Conservation (phyloP, 176 grass and related monocot species). For the Raddia guianensis region DNA sequence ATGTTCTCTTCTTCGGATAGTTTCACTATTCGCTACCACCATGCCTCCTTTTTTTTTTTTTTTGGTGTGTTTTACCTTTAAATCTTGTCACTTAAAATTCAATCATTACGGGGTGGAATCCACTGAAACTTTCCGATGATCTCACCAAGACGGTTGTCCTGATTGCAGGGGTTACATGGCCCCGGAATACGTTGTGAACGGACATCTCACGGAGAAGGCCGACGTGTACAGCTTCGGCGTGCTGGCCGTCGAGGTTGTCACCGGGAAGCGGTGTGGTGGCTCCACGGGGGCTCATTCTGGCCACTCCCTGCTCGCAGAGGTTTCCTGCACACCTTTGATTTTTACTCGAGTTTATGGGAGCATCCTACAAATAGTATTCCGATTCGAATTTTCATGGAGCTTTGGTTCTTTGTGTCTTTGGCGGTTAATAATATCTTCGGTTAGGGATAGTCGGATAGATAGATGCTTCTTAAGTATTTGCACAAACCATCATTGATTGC, state of each 20-base stretch:
- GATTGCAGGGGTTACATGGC: constrained; percentile 41
- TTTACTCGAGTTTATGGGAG: background rate
- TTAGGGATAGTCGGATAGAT: background rate
- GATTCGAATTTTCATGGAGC: background rate
- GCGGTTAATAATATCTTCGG: background rate
- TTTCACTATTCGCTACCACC: too few species aligned
- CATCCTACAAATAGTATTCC: background rate
- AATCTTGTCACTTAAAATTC: too few species aligned
- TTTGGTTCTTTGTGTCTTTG: background rate
- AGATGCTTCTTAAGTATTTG: background rate
- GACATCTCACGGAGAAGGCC: constrained; percentile 43
- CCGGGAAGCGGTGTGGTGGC: constrained; percentile 26
- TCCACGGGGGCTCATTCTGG: constrained; percentile 16
- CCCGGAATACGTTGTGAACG: constrained; percentile 42
- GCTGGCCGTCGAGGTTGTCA: constrained; percentile 41
- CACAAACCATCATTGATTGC: background rate
- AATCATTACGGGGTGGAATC: too few species aligned
- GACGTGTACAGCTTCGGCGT: constrained; percentile 55
- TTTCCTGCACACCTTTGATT: background rate
- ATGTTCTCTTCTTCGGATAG: background rate
- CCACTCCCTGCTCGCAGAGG: constrained; percentile 33
- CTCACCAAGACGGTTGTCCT: background rate
- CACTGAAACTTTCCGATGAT: too few species aligned
- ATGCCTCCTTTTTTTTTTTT: too few species aligned
- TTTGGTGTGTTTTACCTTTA: too few species aligned